These are phyloP conservation scores for Beta corolliflora DNA, from an alignment of 179 eudicot species.

Conservation along the genomic window DNA sequence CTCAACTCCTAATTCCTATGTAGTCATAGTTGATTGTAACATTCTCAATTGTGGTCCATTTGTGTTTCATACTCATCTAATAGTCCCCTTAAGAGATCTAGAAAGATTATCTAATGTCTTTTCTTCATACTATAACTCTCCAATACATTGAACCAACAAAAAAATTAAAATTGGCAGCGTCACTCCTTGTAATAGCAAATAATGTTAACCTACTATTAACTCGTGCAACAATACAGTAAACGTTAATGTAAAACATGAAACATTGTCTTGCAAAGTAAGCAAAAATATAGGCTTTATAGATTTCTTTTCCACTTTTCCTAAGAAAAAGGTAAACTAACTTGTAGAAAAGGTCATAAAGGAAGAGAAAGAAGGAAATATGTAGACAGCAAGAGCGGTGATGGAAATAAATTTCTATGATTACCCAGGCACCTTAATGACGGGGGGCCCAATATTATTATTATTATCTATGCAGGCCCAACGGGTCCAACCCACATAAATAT, in stretches of 20 bases:
- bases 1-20: too few relatives aligned
- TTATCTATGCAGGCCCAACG: constrained; percentile 9
- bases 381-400: constrained; percentile 17
- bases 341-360: constrained; percentile 8
- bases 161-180: not conserved
- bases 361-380: not conserved
- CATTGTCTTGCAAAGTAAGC: constrained; percentile 19
- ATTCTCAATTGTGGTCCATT: too few relatives aligned
- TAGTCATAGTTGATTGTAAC: too few relatives aligned
- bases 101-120: too few relatives aligned
- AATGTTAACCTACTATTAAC: not conserved
- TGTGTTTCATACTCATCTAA: too few relatives aligned
- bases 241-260: constrained; percentile 17
- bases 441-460: constrained; percentile 17
- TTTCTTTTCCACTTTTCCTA: not conserved
- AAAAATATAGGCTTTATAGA: constrained; percentile 28
- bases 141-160: too few relatives aligned
- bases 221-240: constrained; percentile 1
- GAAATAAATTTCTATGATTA: constrained; percentile 21
- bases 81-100: too few relatives aligned
- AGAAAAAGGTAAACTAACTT: constrained; percentile 19
- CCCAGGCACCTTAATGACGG: constrained; percentile 21
- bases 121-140: too few relatives aligned
- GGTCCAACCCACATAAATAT: constrained; percentile 1
- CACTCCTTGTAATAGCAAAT: not conserved